Percentiles rank a stretch among this genome's conserved stretches.
Conservation (phyloP, 2,329 filamentous ascomycete species). For the Whalleya microplaca region DNA sequence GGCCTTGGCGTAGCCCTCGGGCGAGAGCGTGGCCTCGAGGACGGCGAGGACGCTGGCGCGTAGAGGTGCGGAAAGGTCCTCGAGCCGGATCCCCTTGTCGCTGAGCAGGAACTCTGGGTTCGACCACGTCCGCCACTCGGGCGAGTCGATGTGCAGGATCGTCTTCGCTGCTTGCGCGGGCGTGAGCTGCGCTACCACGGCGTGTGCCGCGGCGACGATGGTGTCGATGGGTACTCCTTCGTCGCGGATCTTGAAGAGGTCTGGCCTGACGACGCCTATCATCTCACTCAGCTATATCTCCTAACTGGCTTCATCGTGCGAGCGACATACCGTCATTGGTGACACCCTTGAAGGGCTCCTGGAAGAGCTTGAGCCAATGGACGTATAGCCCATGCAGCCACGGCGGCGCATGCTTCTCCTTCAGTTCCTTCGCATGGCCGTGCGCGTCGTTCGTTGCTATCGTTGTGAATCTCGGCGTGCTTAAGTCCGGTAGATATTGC, state of each 20-base stretch:
- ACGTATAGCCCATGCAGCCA: conserved; percentile 67
- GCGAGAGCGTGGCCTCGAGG: conserved; percentile 62
- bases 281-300: neutral
- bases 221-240: conserved; percentile 62
- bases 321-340: conserved; percentile 63
- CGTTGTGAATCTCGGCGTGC: conserved; percentile 61
- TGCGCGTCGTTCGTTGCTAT: conserved; percentile 66
- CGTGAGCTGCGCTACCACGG: conserved; percentile 50
- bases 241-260: conserved; percentile 63
- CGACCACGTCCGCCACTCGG: conserved; percentile 71
- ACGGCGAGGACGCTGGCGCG: conserved; percentile 58
- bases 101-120: conserved; percentile 76
- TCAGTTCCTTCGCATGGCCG: conserved; percentile 65
- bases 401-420: conserved; percentile 61
- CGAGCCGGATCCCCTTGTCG: conserved; percentile 70
- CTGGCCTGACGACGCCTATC: conserved; percentile 53
- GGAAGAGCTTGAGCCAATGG: conserved; percentile 61
- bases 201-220: conserved; percentile 57
- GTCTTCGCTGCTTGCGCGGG: conserved; percentile 53
- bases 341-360: conserved; percentile 72
- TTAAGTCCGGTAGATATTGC: conserved; percentile 65
- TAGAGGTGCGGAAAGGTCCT: conserved; percentile 53
- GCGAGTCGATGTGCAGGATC: conserved; percentile 67
- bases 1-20: conserved; percentile 74
- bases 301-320: neutral